Conservation (phyloP, 2,329 filamentous ascomycete species). For the Sporothrix pseudoabietina region DNA sequence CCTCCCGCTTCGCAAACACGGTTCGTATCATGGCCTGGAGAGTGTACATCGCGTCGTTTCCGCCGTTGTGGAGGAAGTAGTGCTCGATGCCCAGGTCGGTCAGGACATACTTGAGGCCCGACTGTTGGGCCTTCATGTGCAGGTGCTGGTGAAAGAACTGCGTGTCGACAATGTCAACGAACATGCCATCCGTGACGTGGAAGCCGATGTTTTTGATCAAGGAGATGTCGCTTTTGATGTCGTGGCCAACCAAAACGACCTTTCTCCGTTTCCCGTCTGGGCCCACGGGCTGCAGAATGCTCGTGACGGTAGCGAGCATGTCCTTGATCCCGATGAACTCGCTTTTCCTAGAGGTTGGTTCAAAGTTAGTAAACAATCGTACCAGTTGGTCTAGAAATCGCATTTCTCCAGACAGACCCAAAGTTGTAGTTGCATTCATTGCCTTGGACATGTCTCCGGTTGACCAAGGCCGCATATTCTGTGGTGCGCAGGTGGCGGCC, state of each 20-base stretch:
- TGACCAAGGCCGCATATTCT: constrained; percentile 68
- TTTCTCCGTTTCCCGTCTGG: constrained; percentile 35
- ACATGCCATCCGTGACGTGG: constrained; percentile 56
- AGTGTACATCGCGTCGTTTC: constrained; percentile 83
- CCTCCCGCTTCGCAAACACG: constrained; percentile 44
- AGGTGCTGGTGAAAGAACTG: constrained; percentile 68
- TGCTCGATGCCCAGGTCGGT: constrained; percentile 62
- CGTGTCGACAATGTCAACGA: constrained; percentile 73
- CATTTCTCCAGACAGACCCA: constrained; percentile 49
- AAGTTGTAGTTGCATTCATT: constrained; percentile 77
- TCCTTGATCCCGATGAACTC: constrained; percentile 45
- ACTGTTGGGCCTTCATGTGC: constrained; percentile 54
- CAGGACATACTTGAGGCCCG: constrained; percentile 64
- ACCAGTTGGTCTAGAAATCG: background rate
- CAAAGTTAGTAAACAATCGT: background rate
- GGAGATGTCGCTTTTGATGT: constrained; percentile 65
- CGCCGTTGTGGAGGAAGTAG: constrained; percentile 77
- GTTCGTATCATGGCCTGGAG: constrained; percentile 72
- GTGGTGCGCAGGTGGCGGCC: constrained; percentile 75
- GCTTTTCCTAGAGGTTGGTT: background rate
- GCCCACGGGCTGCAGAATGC: constrained; percentile 27
- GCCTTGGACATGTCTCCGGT: constrained; percentile 68
- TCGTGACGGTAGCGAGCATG: constrained; percentile 42
- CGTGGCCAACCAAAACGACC: constrained; percentile 81
- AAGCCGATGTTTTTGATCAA: constrained; percentile 69